Base-by-base conservation (phyloP, 495 filamentous ascomycete genomes). In the Aspergillus conjunctus region DNA sequence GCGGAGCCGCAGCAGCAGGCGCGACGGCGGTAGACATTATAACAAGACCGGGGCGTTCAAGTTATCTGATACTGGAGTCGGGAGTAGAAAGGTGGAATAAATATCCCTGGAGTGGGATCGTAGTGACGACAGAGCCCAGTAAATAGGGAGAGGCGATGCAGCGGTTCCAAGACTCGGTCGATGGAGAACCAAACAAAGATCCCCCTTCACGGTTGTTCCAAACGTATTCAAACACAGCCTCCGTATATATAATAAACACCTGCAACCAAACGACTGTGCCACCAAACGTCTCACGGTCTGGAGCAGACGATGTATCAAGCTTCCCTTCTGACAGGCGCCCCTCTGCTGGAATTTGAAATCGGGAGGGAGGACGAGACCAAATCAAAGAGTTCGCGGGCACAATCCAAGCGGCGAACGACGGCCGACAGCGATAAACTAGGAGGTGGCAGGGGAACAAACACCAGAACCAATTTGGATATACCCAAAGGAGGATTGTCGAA, bases 1-100 rank as follows among this genome's bases (percentile, higher is more conserved):
- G 65, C 43, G 80, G 73, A 51, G 77, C 74, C 41, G 76, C 70
- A 48, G 75, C 66, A 45, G 74, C 79, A 67, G 79, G 72, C 64
- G 81, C 81, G 65, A 83, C 79, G 22, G 79, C 80, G 58, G 79
- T 83, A 51, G 80, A 83, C 81, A 83, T 83, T 62, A 56, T 69
- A 63, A 48, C 21, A 64, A 52, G 31, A 43, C 44, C 46, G 39
- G 39, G 18, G 21, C 44, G 52, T 63, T 45, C 41, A 26, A 2
- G 5, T 26, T 26, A 26, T 26, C 2, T 17, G 1, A 10, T 21
- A 21, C 17, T 11, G 43, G 33, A 50, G 30, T 6, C 32, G 32
- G 51, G n/a, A 53, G 53, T 46, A 55, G 39, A 32, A 14, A 10
- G 20, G 43, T 46, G 46, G 45, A 52, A 31, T 15, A 54, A 26